Evolutionary conservation across 1,284 basidiomycete species (phyloP), one percentile per base, ranked within the genome.

Genomic region (Trichosporon ovoides): DNA sequence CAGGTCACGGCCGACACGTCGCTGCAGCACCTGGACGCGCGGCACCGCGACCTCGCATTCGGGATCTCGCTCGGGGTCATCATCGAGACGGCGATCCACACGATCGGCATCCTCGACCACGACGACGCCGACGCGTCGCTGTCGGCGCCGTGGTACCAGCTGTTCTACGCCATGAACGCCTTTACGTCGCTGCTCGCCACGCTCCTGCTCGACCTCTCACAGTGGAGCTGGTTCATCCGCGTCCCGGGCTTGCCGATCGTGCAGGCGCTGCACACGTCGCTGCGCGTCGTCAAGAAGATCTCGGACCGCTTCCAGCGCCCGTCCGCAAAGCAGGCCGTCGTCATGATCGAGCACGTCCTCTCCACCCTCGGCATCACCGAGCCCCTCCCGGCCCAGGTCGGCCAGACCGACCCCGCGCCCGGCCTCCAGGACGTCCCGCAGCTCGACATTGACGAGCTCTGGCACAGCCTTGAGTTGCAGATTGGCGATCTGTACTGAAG

Each of bases 141-240:
- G 7, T 48, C 35, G 0, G 64, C 64, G 14, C 58, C 58, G 2
- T 65, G 64, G 64, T 65, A 63, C 51, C 64, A 57, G 49, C 61
- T 65, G 16, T 63, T 61, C 52, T 65, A 63, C 53, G 55, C 58
- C 16, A 58, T 63, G 59, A 65, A 65, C 40, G 53, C 64, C 7
- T 65, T 65, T 57, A 65, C 59, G 61, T 61, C 61, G 3, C 56
- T 65, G 28, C 38, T 65, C 5, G 61, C 61, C 3, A 59, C 59
- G 1, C 57, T 65, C 46, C 40, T 61, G 18, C 59, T 65, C 13
- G 61, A 65, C 55, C 53, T 65, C 3, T 38, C 52, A 9, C 28
- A 55, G 35, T 63, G 64, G 59, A 33, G 28, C 4, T 53, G 54
- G 20, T 60, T 63, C 36, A 58, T 65, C 43, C 49, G 40, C 6